These are phyloP conservation scores for Sphaerostilbella broomeana DNA, from an alignment of 2,329 filamentous ascomycete genomes.

Conservation along the genomic window DNA sequence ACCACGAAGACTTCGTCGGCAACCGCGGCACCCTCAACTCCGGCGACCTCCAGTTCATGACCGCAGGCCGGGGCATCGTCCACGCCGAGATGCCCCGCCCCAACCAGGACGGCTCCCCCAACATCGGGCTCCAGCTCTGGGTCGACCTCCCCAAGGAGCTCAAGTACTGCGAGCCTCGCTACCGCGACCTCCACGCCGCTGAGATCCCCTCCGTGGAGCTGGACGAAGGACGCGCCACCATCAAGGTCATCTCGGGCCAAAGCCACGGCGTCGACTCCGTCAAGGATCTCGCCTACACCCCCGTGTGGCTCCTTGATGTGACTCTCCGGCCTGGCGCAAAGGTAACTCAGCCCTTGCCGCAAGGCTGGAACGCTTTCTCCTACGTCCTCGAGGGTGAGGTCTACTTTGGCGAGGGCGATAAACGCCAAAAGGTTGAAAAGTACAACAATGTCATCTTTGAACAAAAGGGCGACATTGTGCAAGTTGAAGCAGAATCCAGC, in stretches of 20 bases:
- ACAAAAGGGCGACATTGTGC: slow-evolving; percentile 67
- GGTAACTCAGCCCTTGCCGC: slow-evolving; percentile 67
- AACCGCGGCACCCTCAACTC: slow-evolving; percentile 75
- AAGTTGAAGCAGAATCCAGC: slow-evolving; percentile 59
- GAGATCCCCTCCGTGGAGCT: slow-evolving; percentile 73
- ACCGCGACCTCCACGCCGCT: slow-evolving; percentile 70
- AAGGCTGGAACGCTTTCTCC: slow-evolving; percentile 82
- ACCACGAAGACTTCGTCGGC: slow-evolving; percentile 89
- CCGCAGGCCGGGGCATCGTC: slow-evolving; percentile 82
- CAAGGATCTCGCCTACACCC: slow-evolving; percentile 88
- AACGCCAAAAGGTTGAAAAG: slow-evolving; percentile 50
- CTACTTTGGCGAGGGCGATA: slow-evolving; percentile 50
- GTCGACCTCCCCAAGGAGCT: slow-evolving; percentile 78
- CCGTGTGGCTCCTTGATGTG: slow-evolving; percentile 91
- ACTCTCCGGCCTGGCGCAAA: slow-evolving; percentile 71
- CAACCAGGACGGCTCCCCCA: slow-evolving; percentile 67
- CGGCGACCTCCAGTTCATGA: slow-evolving; percentile 98
- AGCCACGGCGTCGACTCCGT: slow-evolving; percentile 79
- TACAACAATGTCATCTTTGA: slow-evolving; percentile 91
- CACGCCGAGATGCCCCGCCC: slow-evolving; percentile 92
- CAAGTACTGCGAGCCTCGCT: slow-evolving; percentile 85
- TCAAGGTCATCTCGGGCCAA: slow-evolving; percentile 88
- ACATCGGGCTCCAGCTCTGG: slow-evolving; percentile 90
- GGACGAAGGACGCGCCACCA: slow-evolving; percentile 65
- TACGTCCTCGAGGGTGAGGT: slow-evolving; percentile 75